Evolutionary conservation across 768 basidiomycete species (phyloP).

Genomic region (Pleurotus pulmonarius): DNA sequence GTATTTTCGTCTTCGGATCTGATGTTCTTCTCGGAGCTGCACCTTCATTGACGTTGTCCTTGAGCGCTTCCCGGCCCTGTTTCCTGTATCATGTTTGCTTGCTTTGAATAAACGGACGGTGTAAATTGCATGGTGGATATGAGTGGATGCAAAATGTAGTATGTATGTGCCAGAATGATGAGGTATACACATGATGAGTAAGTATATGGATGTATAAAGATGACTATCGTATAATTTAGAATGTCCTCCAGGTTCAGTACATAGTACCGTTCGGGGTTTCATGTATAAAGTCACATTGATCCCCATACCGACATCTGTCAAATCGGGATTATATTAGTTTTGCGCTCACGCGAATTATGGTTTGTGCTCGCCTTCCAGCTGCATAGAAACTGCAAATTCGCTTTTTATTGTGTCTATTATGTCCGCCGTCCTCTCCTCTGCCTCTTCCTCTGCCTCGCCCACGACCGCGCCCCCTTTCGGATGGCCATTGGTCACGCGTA

Average conservation of each 20-base stretch:
- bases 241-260: conserved; percentile 14
- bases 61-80: too few species aligned
- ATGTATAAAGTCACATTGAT: conserved; percentile 84
- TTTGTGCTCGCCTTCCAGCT: conserved; percentile 87
- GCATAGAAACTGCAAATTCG: conserved; percentile 88
- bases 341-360: conserved; percentile 33
- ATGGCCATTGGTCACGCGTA: conserved; percentile 38
- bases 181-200: background rate
- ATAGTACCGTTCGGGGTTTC: conserved; percentile 32
- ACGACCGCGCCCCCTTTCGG: conserved; percentile 51
- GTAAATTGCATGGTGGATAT: background rate
- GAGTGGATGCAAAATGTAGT: background rate
- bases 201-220: background rate
- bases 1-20: conserved; percentile 3
- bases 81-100: too few species aligned
- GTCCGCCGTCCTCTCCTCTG: conserved; percentile 51
- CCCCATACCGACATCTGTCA: conserved; percentile 84
- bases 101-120: background rate
- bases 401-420: conserved; percentile 82
- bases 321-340: conserved; percentile 39
- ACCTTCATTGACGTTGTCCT: background rate
- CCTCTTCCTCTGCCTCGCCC: conserved; percentile 51
- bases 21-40: background rate
- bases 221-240: conserved; percentile 1
- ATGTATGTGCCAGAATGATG: background rate